Percentiles rank a stretch among this genome's conserved stretches.
Conservation (phyloP, 257 asterid species). For the Solanum rostratum region DNA sequence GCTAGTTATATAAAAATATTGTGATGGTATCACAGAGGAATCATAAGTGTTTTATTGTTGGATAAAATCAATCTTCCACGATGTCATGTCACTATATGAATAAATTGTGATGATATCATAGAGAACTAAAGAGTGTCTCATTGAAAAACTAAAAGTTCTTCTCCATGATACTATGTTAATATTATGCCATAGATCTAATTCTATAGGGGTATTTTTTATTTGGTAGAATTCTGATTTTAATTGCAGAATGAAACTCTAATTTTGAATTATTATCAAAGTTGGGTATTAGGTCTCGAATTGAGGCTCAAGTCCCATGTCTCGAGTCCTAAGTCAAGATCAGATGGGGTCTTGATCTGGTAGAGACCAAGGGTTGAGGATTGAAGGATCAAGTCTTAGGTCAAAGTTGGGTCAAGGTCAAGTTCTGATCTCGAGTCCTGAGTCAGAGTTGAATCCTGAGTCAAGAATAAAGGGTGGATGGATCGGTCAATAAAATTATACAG, state of each 20-base stretch:
- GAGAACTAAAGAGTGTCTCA: not conserved
- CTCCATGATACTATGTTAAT: not conserved
- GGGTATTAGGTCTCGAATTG: no score
- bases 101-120: not conserved
- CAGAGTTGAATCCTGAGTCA: not conserved
- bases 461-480: not conserved
- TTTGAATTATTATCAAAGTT: no score
- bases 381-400: not conserved
- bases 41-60: not conserved
- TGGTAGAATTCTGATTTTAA: no score
- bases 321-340: not conserved
- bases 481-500: not conserved
- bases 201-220: no score
- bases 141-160: no score
- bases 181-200: no score
- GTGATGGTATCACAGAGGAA: not conserved
- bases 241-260: no score
- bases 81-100: no score
- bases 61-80: not conserved
- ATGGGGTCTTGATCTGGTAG: no score
- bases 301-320: not conserved
- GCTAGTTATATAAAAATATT: no score
- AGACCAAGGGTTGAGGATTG: no score
- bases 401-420: no score
- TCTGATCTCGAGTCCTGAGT: not conserved